Evolutionary conservation across 805 yeast species (phyloP).

Genomic region (Candida nemodendra): DNA sequence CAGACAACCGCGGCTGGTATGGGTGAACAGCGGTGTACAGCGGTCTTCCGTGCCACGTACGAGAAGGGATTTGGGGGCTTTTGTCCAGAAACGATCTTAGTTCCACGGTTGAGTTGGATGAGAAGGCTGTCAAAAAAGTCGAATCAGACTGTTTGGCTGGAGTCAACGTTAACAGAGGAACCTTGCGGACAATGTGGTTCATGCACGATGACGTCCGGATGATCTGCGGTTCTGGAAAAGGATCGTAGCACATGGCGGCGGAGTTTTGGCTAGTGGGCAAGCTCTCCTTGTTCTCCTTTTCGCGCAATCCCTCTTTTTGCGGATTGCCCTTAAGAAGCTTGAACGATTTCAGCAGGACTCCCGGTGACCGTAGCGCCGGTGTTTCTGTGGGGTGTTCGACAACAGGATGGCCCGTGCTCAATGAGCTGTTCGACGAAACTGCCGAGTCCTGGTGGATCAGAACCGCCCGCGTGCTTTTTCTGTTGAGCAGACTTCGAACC

Average conservation of each 20-base stretch:
- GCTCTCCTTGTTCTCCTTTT: background rate
- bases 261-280: slow-evolving; percentile 1
- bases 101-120: no score
- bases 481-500: slow-evolving; percentile 17
- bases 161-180: slow-evolving; percentile 5
- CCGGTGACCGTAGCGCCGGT: slow-evolving; percentile 8
- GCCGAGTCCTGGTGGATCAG: slow-evolving; percentile 3
- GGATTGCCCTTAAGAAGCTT: slow-evolving; percentile 9
- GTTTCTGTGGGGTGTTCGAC: background rate
- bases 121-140: no score
- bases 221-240: slow-evolving; percentile 9
- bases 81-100: no score
- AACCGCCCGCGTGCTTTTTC: slow-evolving; percentile 18
- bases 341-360: slow-evolving; percentile 16
- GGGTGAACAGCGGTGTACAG: background rate
- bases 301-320: background rate
- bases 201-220: slow-evolving; percentile 1
- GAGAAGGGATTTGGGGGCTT: background rate
- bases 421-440: slow-evolving; percentile 5
- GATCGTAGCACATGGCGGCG: slow-evolving; percentile 1
- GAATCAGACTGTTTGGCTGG: background rate
- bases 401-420: slow-evolving; percentile 10
- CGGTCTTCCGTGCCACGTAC: background rate
- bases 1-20: background rate
- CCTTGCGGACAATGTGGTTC: slow-evolving; percentile 2